Base-by-base conservation (phyloP, 768 basidiomycete species). In the Gymnopilus junonius region DNA sequence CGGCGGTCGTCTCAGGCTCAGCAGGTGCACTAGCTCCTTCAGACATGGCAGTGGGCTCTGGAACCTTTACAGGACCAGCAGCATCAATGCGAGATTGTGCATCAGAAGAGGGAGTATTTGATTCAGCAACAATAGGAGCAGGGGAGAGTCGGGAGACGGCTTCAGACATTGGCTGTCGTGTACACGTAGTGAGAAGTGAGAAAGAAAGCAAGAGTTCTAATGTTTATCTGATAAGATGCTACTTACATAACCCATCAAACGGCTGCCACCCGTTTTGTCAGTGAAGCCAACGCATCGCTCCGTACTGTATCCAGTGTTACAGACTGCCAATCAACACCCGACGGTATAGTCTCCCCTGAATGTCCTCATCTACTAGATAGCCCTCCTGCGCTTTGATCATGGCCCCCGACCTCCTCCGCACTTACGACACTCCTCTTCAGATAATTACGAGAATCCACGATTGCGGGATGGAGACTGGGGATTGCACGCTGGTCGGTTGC, bases 401-500 rank as follows among this genome's bases (percentile, higher is more conserved):
- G 75, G 51, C 71, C 11, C 68, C 68, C 21, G 66, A 73, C 59
- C 61, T 68, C 39, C 46, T 67, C 50, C 65, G 70, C 64, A 63
- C 65, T 57, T 68, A 73, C 67, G 73, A 73, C 67, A 72, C 55
- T 61, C 70, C 43, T 57, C 61, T 57, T 71, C 66, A 37, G 67
- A 70, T 62, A 29, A 67, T 48, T 65, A 59, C 59, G 71, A 74
- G 60, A 66, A 63, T 23, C 55, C 67, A 63, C 69, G 70, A 55
- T 57, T 66, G 61, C 64, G 59, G 60, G 69, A 69, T 58, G 57
- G 63, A 61, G 70, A 64, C 59, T 76, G 76, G 76, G 73, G 70
- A 46, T 63, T 75, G 51, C 71, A 74, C 53, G 67, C 74, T 25
- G 73, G 71, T 27, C 60, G 71, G 34, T 67, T 77, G 31, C 74